These are phyloP conservation scores for Hansenula sp. DNA, from an alignment of 1,139 yeast genomes.

Conservation along the genomic window DNA sequence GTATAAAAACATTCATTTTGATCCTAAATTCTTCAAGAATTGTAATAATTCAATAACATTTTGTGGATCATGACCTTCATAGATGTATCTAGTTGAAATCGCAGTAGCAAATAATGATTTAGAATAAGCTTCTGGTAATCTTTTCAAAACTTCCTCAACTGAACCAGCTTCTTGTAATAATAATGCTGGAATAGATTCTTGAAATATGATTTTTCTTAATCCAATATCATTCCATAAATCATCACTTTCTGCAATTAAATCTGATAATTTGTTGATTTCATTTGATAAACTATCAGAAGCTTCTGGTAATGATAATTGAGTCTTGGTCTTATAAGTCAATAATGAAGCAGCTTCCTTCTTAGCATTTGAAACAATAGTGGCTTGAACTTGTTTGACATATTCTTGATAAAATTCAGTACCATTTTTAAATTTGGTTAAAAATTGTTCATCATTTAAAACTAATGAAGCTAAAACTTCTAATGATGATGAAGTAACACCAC, in stretches of 20 bases:
- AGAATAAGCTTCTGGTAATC: conserved; percentile 86
- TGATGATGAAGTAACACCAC: conserved; percentile 97
- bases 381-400: conserved; percentile 82
- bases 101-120: conserved; percentile 89
- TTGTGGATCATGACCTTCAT: conserved; percentile 78
- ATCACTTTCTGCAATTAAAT: conserved; percentile 77
- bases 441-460: conserved; percentile 82
- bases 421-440: conserved; percentile 45
- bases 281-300: conserved; percentile 82
- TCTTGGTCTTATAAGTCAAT: conserved; percentile 60
- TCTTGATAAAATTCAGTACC: conserved; percentile 73
- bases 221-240: conserved; percentile 83
- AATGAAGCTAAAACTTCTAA: conserved; percentile 93
- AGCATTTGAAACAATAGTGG: conserved; percentile 72
- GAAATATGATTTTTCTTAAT: conserved; percentile 73
- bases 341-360: conserved; percentile 79
- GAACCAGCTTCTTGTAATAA: conserved; percentile 74
- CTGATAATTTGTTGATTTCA: conserved; percentile 85
- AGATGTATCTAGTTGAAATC: conserved; percentile 85
- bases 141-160: conserved; percentile 61
- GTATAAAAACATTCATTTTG: too few relatives aligned
- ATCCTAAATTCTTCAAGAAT: conserved; percentile 15
- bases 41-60: conserved; percentile 72
- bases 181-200: conserved; percentile 73
- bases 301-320: conserved; percentile 60